Conservation (phyloP, 2,329 filamentous ascomycete species). For the Leptographium lundbergii region DNA sequence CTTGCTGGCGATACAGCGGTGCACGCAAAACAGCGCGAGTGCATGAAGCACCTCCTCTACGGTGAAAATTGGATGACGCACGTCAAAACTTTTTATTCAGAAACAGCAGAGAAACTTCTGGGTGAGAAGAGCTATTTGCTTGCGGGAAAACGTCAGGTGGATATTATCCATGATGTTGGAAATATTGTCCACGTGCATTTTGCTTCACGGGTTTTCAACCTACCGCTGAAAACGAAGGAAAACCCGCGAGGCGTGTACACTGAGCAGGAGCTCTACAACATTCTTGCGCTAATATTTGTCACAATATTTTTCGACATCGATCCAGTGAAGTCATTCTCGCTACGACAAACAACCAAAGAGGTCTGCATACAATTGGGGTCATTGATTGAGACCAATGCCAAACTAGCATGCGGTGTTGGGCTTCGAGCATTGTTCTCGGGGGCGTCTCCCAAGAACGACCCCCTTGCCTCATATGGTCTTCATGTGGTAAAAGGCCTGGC, state of each 20-base stretch:
- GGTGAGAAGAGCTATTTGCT: constrained; percentile 52
- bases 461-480: constrained; percentile 50
- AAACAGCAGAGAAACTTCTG: constrained; percentile 49
- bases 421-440: constrained; percentile 42
- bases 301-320: constrained; percentile 56
- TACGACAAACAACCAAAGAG: constrained; percentile 44
- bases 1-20: constrained; percentile 36
- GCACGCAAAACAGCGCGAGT: constrained; percentile 36
- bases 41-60: constrained; percentile 43
- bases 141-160: constrained; percentile 48
- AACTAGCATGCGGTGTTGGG: constrained; percentile 31
- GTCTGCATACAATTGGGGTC: constrained; percentile 46
- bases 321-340: constrained; percentile 50
- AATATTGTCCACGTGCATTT: constrained; percentile 56
- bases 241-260: constrained; percentile 46
- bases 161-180: constrained; percentile 57
- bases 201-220: constrained; percentile 46
- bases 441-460: constrained; percentile 34
- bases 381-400: constrained; percentile 52
- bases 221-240: constrained; percentile 52
- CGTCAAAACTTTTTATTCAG: constrained; percentile 55
- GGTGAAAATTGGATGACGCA: constrained; percentile 46
- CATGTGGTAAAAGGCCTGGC: constrained; percentile 52
- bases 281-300: constrained; percentile 52
- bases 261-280: constrained; percentile 44